Base-by-base conservation (phyloP, 306 rosid genomes). In the Dryas octopetala region DNA sequence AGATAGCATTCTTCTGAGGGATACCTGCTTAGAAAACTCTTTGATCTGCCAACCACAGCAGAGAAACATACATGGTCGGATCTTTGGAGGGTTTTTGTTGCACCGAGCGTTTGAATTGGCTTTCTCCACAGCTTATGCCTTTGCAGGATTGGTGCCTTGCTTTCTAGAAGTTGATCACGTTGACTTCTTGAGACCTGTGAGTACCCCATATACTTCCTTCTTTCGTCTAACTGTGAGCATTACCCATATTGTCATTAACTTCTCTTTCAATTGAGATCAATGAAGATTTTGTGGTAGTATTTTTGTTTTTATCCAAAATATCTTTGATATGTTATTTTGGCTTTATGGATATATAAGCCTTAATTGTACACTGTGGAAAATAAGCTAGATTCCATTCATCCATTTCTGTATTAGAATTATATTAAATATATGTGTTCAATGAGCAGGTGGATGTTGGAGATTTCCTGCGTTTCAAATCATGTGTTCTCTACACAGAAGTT, bases 51-150 rank as follows among this genome's bases (percentile, higher is more conserved):
- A 92, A 67, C 97, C 99, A 15, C 99, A 96, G 75, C 99, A 92
- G 79, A 89, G 99, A 86, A 96, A 96, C 83, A 90, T 96, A 53
- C 93, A 96, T 73, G 99, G 99, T 74, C 88, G 98, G 75, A 90
- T 96, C 76, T 96, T 96, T 12, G 99, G 99, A 80, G 98, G 99
- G 55, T 92, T 96, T 81, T 68, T 96, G 84, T 90, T 96, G 99
- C 97, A 96, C 77, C 86, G 93, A 28, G 99, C 99, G 13, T 90
- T 89, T 72, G 99, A 92, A 75, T 85, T 96, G 87, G 98, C 99
- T 61, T 92, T 96, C 85, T 86, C 99, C 26, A 92, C 99, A 2
- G 87, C 99, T 49, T 96, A 92, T 85, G 88, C 88, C 71, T 96
- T 96, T 83, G 97, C 98, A 41, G 99, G 98, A 80, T 70, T 85